Evolutionary conservation across 2,329 filamentous ascomycete genomes (phyloP), one percentile per base, ranked within the genome.

Genomic region (Aspergillus latus): DNA sequence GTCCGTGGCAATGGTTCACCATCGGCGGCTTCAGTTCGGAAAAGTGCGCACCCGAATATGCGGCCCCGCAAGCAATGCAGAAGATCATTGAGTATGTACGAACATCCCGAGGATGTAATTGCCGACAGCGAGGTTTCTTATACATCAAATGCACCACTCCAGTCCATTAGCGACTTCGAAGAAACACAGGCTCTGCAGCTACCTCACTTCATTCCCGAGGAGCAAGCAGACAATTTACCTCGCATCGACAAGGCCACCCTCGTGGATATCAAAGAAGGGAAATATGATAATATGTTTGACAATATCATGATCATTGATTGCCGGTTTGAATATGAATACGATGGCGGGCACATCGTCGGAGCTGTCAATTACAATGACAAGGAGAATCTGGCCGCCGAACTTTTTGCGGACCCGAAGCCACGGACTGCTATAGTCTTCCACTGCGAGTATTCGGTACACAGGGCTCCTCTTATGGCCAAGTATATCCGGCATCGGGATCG

Each of bases 291-390:
- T 28, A 74, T 84, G 26, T 97, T 89, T 72, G 86, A 92, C 58
- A 84, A 92, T 70, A 87, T 90, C 72, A 84, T 96, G 74, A 82
- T 99, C 68, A 88, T 99, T 67, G 94, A 99, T 74, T 99, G 94
- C 74, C 89, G 94, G 16, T 99, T 99, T 71, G 94, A 99, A 80
- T 99, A 99, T 74, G 94, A 99, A 76, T 99, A 95, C 72, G 88
- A 96, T 13, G 94, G 94, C 55, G 94, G 94, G 34, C 94, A 99
- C 73, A 97, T 99, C 69, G 84, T 92, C 64, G 89, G 89, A 15
- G 94, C 94, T 43, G 81, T 96, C 76, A 99, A 99, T 79, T 94
- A 92, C 80, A 97, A 96, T 76, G 91, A 97, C 78, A 97, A 97
- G 76, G 93, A 99, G 68, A 78, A 89, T 59, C 81, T 99, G 57